These are phyloP conservation scores for Penicillium diatomitis DNA, from an alignment of 495 filamentous ascomycete genomes.

Conservation along the genomic window DNA sequence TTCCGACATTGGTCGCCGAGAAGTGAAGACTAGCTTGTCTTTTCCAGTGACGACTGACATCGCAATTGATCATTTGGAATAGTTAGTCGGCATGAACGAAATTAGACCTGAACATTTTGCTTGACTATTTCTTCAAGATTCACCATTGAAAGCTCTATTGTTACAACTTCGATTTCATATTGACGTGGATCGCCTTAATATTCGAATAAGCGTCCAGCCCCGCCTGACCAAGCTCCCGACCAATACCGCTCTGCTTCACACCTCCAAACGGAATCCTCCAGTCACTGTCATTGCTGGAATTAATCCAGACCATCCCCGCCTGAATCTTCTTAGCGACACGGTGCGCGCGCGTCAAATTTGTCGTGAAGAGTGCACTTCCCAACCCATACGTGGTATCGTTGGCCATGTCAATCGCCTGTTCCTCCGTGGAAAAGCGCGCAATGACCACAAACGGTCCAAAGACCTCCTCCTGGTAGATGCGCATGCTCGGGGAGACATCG, in stretches of 20 bases:
- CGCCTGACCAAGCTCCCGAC: constrained; percentile 74
- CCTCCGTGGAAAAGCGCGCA: constrained; percentile 41
- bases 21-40: too few species aligned
- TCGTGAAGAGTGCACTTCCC: constrained; percentile 41
- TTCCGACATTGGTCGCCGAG: too few species aligned
- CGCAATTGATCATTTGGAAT: too few species aligned
- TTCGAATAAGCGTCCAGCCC: constrained; percentile 71
- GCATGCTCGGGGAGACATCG: constrained; percentile 37
- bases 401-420: constrained; percentile 40
- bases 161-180: constrained; percentile 32
- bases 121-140: too few species aligned
- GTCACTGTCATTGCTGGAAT: constrained; percentile 62
- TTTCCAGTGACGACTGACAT: too few species aligned
- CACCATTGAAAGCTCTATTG: too few species aligned
- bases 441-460: constrained; percentile 48
- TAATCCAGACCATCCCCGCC: constrained; percentile 47
- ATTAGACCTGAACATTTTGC: too few species aligned
- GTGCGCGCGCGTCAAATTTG: constrained; percentile 34
- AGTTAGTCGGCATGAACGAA: too few species aligned
- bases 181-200: constrained; percentile 69
- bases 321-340: constrained; percentile 42
- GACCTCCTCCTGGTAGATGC: constrained; percentile 45
- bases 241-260: constrained; percentile 89
- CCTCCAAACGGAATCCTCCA: constrained; percentile 77
- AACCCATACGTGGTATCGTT: constrained; percentile 42